Evolutionary conservation across 805 yeast species (phyloP).

Genomic region (Metschnikowia santaceciliae): DNA sequence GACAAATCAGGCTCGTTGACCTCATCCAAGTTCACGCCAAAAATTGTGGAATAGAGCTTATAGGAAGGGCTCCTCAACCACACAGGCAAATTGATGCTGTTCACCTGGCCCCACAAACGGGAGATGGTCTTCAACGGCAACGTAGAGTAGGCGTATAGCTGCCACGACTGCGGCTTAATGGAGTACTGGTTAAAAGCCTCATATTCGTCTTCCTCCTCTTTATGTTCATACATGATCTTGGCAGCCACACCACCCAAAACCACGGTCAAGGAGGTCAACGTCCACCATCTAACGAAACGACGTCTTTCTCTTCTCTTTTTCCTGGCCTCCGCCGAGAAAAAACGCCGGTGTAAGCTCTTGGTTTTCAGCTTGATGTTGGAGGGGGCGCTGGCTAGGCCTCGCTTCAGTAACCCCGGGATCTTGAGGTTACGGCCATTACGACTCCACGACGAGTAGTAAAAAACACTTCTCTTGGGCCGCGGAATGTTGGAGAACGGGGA

Average conservation of each 20-base stretch:
- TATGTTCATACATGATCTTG: constrained; percentile 36
- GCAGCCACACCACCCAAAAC: constrained; percentile 54
- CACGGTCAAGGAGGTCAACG: constrained; percentile 49
- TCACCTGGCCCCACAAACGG: constrained; percentile 91
- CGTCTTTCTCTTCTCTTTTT: constrained; percentile 36
- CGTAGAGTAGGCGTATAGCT: constrained; percentile 81
- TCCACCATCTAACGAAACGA: constrained; percentile 49
- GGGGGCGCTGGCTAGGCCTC: constrained; percentile 36
- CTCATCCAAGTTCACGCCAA: constrained; percentile 88
- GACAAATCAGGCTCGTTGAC: constrained; percentile 78
- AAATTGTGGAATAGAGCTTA: constrained; percentile 67
- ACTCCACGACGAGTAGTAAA: constrained; percentile 48
- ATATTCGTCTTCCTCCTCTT: constrained; percentile 27
- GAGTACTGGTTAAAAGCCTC: constrained; percentile 33
- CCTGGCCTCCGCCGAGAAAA: constrained; percentile 42
- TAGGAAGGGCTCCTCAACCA: constrained; percentile 86
- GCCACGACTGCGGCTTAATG: constrained; percentile 78
- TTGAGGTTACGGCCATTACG: constrained; percentile 13
- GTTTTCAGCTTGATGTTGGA: constrained; percentile 34
- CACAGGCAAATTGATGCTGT: constrained; percentile 75
- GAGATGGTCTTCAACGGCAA: constrained; percentile 89
- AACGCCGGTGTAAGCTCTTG: constrained; percentile 34
- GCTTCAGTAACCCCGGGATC: constrained; percentile 22
- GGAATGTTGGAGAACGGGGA: constrained; percentile 48
- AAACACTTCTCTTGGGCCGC: constrained; percentile 51